Base-by-base conservation (phyloP, 495 filamentous ascomycete species). In the Penicillium angulare region DNA sequence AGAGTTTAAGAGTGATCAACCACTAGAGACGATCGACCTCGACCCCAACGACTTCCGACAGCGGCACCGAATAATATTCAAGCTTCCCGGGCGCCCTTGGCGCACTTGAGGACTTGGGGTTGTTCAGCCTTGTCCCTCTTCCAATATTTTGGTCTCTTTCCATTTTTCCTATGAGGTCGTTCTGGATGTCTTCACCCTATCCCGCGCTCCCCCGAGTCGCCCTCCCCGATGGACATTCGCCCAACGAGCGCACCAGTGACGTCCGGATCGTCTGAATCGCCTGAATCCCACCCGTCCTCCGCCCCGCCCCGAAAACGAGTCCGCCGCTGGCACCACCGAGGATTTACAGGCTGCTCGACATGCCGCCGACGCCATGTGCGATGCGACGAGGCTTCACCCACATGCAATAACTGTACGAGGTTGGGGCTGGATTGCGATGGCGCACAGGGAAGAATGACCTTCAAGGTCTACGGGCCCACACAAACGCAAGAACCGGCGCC, bases 311-410 rank as follows among this genome's bases (percentile, higher is more conserved):
- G 70, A 60, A 61, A 68, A 55, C 48, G 79, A 72, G 48, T 75
- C 66, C 48, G 74, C 50, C 57, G 73, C 63, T 60, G 73, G 63
- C 53, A 72, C 52, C 49, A 76, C 56, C 57, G 74, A 20, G 63
- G 73, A 21, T 73, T 73, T 61, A 59, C 76, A 49, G 57, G 70
- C 36, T 64, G 67, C 64, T 70, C 71, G 17, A 76, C 71, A 40
- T 63, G 68, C 63, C 50, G 71, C 43, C 38, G 73, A 48, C 60
- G 73, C 47, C 59, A 79, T 67, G 47, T 80, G 55, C 56, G 71
- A 57, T 69, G 74, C 43, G 73, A 78, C 46, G 73, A 76, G 49
- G 57, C 68, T 0, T 70, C 65, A 3, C 73, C 74, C 0, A 50
- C 60, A 0, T 78, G 74, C 56, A 68, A 68, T 20, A 75, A 75